Evolutionary conservation across 345 rosid species (phyloP).

Genomic region (Acer yangbiense): DNA sequence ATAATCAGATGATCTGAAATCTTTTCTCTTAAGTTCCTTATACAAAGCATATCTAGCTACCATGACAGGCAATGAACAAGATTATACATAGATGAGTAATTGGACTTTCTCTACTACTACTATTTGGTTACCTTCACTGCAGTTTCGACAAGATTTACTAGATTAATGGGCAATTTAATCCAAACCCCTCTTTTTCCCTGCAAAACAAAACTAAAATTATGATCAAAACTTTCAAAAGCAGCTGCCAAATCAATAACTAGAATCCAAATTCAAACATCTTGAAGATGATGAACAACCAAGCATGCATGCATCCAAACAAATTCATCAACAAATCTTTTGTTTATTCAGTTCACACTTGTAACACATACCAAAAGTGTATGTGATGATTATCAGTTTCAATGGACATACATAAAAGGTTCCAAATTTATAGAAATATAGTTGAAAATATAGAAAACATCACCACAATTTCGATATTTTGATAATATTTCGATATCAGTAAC

Average conservation of each 20-base stretch:
- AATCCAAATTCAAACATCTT: neutral
- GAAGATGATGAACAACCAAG: neutral
- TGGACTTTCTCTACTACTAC: neutral
- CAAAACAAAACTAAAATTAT: neutral
- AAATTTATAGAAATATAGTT: too few species aligned
- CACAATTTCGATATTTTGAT: too few species aligned
- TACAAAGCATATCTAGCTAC: neutral
- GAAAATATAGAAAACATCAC: neutral
- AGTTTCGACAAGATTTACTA: constrained; percentile 66
- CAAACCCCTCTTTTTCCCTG: constrained; percentile 84
- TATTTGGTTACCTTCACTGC: constrained; percentile 57
- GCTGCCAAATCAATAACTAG: neutral
- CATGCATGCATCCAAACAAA: neutral
- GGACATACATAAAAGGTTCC: neutral
- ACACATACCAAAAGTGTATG: too few species aligned
- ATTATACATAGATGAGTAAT: neutral
- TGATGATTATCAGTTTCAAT: too few species aligned
- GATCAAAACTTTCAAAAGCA: neutral
- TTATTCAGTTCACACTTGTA: too few species aligned
- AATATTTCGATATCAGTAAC: too few species aligned
- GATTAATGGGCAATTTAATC: constrained; percentile 69
- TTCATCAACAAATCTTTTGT: neutral
- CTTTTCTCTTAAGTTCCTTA: neutral
- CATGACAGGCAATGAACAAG: neutral
- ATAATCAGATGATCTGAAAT: neutral